phyloP scores from a whole-genome alignment of 352 stramenopile genomes.

The Pythium periplocum region DNA sequence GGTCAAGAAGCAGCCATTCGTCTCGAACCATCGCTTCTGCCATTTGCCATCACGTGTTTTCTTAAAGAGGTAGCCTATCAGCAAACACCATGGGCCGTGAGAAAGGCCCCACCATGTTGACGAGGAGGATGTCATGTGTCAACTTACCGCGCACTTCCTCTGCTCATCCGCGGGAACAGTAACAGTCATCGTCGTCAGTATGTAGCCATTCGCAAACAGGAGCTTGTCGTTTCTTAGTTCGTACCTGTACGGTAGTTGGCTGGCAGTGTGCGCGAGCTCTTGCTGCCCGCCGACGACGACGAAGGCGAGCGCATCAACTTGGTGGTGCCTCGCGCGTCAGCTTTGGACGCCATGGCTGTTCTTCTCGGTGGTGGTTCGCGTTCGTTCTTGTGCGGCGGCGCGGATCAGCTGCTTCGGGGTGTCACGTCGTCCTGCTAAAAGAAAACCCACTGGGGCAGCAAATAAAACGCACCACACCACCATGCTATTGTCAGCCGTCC shows the following conservation, averaged over 20 bases:
- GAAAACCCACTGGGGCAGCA: no score
- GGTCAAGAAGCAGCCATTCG: slow-evolving; percentile 96
- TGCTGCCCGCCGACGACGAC: slow-evolving; percentile 33
- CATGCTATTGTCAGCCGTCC: no score
- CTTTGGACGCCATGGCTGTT: slow-evolving; percentile 4
- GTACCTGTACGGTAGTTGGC: slow-evolving; percentile 65
- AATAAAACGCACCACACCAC: no score
- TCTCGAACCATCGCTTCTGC: slow-evolving; percentile 99
- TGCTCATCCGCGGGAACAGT: background rate
- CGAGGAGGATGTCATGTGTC: background rate
- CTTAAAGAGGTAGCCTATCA: slow-evolving; percentile 89
- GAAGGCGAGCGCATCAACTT: slow-evolving; percentile 39
- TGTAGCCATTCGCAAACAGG: no score
- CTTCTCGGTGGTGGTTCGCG: background rate
- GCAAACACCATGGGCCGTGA: background rate
- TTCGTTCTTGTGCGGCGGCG: no score
- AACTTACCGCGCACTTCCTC: slow-evolving; percentile 58
- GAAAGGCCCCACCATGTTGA: background rate
- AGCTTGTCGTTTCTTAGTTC: background rate
- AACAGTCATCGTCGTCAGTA: no score
- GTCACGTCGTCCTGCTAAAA: no score
- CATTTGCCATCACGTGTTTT: slow-evolving; percentile 92
- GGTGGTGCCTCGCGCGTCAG: slow-evolving; percentile 8
- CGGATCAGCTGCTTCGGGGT: no score
- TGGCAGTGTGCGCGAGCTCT: slow-evolving; percentile 41